phyloP scores from a whole-genome alignment of 2,329 filamentous ascomycete genomes.

The Hymenoscyphus albidus region DNA sequence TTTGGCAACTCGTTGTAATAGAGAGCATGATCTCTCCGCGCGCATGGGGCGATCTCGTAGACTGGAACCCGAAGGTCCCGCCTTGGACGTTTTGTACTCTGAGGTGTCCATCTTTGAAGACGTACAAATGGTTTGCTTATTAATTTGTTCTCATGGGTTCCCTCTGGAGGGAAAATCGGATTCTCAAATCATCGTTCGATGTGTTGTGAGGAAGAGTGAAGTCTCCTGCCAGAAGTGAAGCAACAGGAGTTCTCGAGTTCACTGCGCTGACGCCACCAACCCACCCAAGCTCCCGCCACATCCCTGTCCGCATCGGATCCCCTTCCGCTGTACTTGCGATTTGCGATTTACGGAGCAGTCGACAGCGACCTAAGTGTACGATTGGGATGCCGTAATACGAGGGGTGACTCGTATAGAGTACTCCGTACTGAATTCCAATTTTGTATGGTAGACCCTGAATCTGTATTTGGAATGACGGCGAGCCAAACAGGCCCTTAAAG shows the following conservation, averaged over 20 bases:
- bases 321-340: not conserved
- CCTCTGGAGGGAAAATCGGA: not conserved
- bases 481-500: too few species aligned
- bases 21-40: not conserved
- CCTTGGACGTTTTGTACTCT: conserved; percentile 18
- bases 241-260: not conserved
- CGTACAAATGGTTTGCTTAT: not conserved
- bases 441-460: too few species aligned
- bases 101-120: not conserved
- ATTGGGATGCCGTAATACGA: too few species aligned
- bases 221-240: not conserved
- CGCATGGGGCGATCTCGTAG: conserved; percentile 7
- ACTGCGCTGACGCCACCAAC: not conserved
- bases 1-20: not conserved
- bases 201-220: not conserved
- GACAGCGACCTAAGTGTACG: too few species aligned
- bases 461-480: too few species aligned
- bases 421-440: too few species aligned
- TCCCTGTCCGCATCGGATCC: conserved; percentile 4
- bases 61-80: conserved; percentile 23
- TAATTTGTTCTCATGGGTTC: not conserved
- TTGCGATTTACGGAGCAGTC: too few species aligned
- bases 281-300: conserved; percentile 2
- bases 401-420: too few species aligned
- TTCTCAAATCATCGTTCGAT: not conserved